Base-by-base conservation (phyloP, 352 stramenopile genomes). In the Pythium aristosporum region DNA sequence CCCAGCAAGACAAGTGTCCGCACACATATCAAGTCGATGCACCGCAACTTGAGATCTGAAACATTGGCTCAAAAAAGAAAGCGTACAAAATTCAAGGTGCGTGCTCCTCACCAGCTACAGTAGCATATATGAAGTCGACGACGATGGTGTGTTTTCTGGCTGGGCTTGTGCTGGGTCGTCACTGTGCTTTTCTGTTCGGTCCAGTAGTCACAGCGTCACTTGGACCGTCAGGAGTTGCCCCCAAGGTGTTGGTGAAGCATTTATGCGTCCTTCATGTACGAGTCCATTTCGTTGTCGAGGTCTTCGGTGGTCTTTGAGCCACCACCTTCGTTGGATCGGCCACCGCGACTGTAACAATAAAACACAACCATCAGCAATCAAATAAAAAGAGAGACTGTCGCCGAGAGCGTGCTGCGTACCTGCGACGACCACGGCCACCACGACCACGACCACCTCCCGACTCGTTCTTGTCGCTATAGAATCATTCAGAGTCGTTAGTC, bases 231-330 rank as follows among this genome's bases (percentile, higher is more conserved):
- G 34, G 34, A 39, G 11, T 13, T 39, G 18, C 10, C 39, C 39
- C 5, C 6, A 11, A 46, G 5, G 12, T 20, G 13, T 18, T 20
- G 39, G 18, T 11, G 13, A 20, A 6, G 39, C 5, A 39, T 42
- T 78, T 87, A 89, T 63, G 80, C 70, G 63, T 91, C 82, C 60
- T 89, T 92, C 83, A 92, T 90, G 80, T 93, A 93, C 52, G 82
- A 89, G 66, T 93, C 85, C 85, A 93, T 93, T 72, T 93, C 84
- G 62, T 91, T 89, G 73, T 93, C 82, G 66, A 93, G 65, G 4
- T 93, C 84, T 55, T 83, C 74, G 12, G 63, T 63, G 37, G 74
- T 78, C 69, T 87, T 88, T 32, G 77, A 68, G 21, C 69, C 64
- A 57, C 68, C 69, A 57, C 68, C 69, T 11, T 58, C 59, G 60